Base-by-base conservation (phyloP, 2,329 filamentous ascomycete species). In the Penicillium sp. region DNA sequence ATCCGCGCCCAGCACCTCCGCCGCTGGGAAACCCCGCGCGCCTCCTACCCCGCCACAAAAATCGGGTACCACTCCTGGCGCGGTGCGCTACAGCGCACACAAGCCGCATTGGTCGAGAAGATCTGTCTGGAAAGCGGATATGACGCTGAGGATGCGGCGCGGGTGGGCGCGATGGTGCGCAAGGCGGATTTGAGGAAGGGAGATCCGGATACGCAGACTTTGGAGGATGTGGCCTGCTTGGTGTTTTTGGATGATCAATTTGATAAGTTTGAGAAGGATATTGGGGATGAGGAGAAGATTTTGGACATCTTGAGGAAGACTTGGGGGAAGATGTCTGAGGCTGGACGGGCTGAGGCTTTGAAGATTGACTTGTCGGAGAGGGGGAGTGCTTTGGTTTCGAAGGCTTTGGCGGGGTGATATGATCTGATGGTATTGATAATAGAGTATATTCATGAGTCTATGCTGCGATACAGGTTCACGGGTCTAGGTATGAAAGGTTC, bases 181-280 rank as follows among this genome's bases (percentile, higher is more conserved):
- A 96, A 96, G 76, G 90, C 95, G 71, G 86, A 87, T 54, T 76
- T 96, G 64, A 82, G 81, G 68, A 76, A 78, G 53, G 71, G 69
- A 16, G 71, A 74, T 50, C 68, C 75, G 24, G 78, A 81, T 57
- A 87, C 88, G 54, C 89, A 93, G 78, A 81, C 85, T 7, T 79
- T 96, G 60, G 91, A 96, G 78, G 91, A 96, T 76, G 89, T 91
- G 46, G 91, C 91, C 3, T 96, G 91, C 70, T 76, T 96, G 54
- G 91, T 96, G 27, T 96, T 96, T 71, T 76, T 96, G 63, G 91
- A 95, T 71, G 90, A 93, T 71, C 90, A 95, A 70, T 89, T 96
- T 61, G 91, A 93, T 67, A 84, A 83, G 50, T 96, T 95, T 74
- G 88, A 91, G 79, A 81, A 82, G 70, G 82, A 84, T 27, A 82